A percentile compares a stretch with the other conserved stretches of the same genome.
Evolutionary conservation across 1,139 yeast genomes (phyloP).

Genomic region (Sugiyamaella grinbergsii): DNA sequence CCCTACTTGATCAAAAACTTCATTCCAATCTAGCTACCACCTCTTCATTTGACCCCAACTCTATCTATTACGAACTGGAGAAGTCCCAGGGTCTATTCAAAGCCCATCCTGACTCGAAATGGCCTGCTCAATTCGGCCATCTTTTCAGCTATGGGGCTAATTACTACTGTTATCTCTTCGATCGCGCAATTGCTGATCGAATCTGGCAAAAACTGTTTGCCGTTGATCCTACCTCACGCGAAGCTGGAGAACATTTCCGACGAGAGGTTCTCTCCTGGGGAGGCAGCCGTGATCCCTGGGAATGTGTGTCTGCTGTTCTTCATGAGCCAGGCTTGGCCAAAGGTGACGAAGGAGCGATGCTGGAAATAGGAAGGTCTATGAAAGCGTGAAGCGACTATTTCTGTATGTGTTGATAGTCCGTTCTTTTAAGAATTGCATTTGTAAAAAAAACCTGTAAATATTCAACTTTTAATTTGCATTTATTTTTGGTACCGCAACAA

Average conservation of each 20-base stretch:
- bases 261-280: slow-evolving; percentile 85
- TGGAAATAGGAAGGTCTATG: slow-evolving; percentile 51
- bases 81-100: slow-evolving; percentile 45
- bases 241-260: slow-evolving; percentile 74
- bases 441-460: too few relatives aligned
- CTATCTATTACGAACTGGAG: slow-evolving; percentile 69
- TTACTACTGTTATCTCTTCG: slow-evolving; percentile 88
- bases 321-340: slow-evolving; percentile 58
- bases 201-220: slow-evolving; percentile 76
- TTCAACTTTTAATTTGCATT: too few relatives aligned
- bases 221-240: slow-evolving; percentile 60
- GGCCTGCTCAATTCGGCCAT: slow-evolving; percentile 97
- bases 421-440: slow-evolving; percentile 2
- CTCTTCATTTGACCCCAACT: slow-evolving; percentile 53
- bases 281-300: slow-evolving; percentile 90
- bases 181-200: slow-evolving; percentile 87
- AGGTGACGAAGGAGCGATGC: slow-evolving; percentile 80
- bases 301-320: slow-evolving; percentile 76
- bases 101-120: slow-evolving; percentile 55
- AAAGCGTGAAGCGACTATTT: too few relatives aligned
- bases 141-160: slow-evolving; percentile 92
- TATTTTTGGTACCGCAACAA: too few relatives aligned
- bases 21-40: slow-evolving; percentile 50
- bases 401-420: too few relatives aligned
- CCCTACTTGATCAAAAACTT: slow-evolving; percentile 78